phyloP scores from a whole-genome alignment of 176 grass and related monocot genomes.

The Carex pumila region DNA sequence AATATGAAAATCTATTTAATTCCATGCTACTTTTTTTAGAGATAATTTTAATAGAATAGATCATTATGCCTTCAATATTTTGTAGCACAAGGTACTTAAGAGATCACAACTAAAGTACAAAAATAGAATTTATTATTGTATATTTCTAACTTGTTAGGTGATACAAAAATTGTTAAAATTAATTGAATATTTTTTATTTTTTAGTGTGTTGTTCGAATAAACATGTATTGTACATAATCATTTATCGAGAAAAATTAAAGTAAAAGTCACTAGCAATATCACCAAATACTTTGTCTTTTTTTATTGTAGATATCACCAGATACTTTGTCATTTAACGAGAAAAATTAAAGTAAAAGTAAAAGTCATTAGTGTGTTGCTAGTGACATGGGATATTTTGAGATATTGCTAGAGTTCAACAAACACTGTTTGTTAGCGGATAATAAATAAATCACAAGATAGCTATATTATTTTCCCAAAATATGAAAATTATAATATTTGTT shows the following conservation, averaged over 20 bases:
- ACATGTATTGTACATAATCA: too few relatives aligned
- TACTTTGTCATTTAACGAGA: too few relatives aligned
- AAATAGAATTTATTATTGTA: not conserved
- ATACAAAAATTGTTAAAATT: not conserved
- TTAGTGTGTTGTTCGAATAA: not conserved
- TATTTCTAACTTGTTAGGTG: not conserved
- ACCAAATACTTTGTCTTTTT: too few relatives aligned
- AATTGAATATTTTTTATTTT: not conserved
- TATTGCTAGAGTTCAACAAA: not conserved
- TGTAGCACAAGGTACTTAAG: not conserved
- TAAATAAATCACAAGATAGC: not conserved
- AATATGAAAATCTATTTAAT: not conserved
- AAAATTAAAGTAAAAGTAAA: too few relatives aligned
- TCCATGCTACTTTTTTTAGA: not conserved
- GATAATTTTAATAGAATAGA: too few relatives aligned
- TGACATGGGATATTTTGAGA: too few relatives aligned
- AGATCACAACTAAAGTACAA: not conserved
- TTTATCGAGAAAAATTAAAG: too few relatives aligned
- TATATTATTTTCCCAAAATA: not conserved
- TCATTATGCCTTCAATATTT: not conserved
- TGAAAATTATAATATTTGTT: not conserved
- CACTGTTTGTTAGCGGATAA: too few relatives aligned
- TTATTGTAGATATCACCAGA: too few relatives aligned
- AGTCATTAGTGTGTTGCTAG: too few relatives aligned
- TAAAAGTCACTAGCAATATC: too few relatives aligned